phyloP scores from a whole-genome alignment of 306 rosid genomes.

The Corylus heterophylla region DNA sequence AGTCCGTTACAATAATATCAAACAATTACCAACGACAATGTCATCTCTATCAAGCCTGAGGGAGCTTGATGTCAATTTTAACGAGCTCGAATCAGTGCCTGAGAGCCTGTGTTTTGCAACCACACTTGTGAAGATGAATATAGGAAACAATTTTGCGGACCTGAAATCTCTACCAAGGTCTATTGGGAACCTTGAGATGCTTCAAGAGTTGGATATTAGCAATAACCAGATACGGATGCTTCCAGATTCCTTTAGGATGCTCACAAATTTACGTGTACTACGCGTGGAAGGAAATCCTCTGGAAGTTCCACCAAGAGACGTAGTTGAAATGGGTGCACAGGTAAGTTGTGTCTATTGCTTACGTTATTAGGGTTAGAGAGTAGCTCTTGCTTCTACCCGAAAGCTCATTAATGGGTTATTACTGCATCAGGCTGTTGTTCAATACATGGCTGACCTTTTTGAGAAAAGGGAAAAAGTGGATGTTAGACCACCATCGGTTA shows the following conservation, averaged over 20 bases:
- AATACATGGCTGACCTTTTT: conserved; percentile 69
- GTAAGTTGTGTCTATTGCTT: conserved; percentile 33
- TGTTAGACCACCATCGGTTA: conserved; percentile 48
- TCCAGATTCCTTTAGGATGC: conserved; percentile 75
- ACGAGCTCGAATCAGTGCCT: conserved; percentile 83
- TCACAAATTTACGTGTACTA: conserved; percentile 59
- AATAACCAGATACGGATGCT: conserved; percentile 80
- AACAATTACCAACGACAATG: conserved; percentile 84
- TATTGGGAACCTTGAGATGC: conserved; percentile 86
- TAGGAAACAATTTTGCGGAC: conserved; percentile 91
- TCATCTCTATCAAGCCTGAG: conserved; percentile 65
- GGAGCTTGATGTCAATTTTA: conserved; percentile 84
- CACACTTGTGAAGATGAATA: conserved; percentile 74
- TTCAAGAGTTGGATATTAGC: conserved; percentile 90
- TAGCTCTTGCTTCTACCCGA: conserved; percentile 2
- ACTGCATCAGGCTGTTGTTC: conserved; percentile 78
- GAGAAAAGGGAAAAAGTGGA: conserved; percentile 59
- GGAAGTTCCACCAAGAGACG: conserved; percentile 81
- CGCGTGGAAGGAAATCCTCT: conserved; percentile 85
- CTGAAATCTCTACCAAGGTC: conserved; percentile 70
- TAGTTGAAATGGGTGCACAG: conserved; percentile 82
- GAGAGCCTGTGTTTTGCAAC: conserved; percentile 89
- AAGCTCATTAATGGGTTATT: conserved; percentile 23
- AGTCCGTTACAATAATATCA: conserved; percentile 73
- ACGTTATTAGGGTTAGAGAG: conserved; percentile 9